Evolutionary conservation across 345 rosid genomes (phyloP), one percentile per base, ranked within the genome.

Genomic region (Camelina sativa): DNA sequence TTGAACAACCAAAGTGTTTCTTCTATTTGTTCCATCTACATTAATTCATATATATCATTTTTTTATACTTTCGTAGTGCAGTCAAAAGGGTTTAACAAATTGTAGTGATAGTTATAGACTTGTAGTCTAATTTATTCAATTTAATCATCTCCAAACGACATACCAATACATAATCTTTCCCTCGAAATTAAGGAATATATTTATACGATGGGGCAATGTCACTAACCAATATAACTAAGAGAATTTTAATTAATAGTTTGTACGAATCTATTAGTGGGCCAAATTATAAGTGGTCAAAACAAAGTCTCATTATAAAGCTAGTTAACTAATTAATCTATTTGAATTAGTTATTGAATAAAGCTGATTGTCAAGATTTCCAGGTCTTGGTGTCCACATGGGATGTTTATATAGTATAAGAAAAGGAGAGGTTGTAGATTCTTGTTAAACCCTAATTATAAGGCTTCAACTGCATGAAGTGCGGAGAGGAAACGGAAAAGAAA

Each of bases 381-480:
- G 65, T 44, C 37, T 7, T 62, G 41, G 65, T 76, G 75, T 69
- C 69, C 43, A 64, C 69, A 54, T 56, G 56, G 41, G 65, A 62
- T 32, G 55, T 11, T 32, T 60, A 60, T 6, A 15, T 22, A 13
- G 32, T 16, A 25, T 23, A 37, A 50, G 25, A 51, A 60, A 15
- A 28, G 2, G 25, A 69, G 58, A 43, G 74, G 62, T n/a, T 60
- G 11, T 30, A 11, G 65, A 56, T 46, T 55, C 65, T 20, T 47
- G 30, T 16, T 62, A 69, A 60, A 25, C 34, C 46, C 40, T 53
- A 37, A 34, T 7, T 6, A 23, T n/a, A 76, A 72, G 62, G 46
- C 50, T 71, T 81, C 57, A 71, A 73, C 72, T 85, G 88, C 88
- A 82, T 67, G 77, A 88, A 82, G 78, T 79, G 65, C 84, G 92